Evolutionary conservation across 1,284 basidiomycete genomes (phyloP), one percentile per base, ranked within the genome.

Genomic region (Lentinula novae-zelandiae): DNA sequence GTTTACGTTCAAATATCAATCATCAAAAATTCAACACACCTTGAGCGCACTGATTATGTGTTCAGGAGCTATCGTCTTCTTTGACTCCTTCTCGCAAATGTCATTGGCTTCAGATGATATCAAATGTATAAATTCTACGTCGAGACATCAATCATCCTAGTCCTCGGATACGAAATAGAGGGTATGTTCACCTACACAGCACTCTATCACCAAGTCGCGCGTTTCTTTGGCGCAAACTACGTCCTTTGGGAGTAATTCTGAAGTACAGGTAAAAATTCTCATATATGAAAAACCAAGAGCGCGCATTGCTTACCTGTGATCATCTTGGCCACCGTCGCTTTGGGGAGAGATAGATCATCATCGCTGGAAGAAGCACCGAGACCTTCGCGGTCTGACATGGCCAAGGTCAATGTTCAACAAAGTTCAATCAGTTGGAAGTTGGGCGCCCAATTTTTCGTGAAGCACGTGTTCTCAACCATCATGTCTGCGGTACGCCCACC

Each of bases 1-100:
- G 38, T 44, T 57, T 27, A 56, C 57, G 38, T 48, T 50, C 34
- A 60, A 46, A 33, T 13, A 58, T 44, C 55, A 42, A n/a, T 51
- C 33, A 44, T 59, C 22, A 8, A 34, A 40, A n/a, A n/a, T 34
- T n/a, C 39, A 42, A 65, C 82, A 53, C 62, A 94, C 95, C 79
- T 95, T 93, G 57, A 99, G 79, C 5, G 96, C 97, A 40, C 85
- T 81, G 49, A 98, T 90, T 53, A 99, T 96, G 71, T 99, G 96
- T 70, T 99, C 96, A 1, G 97, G 96, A 3, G 95, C 93, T 68
- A 99, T 99, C 0, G 96, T 99, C 81, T 99, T 99, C 80, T 98
- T 98, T n/a, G 92, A 91, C 70, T 96, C 95, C 72, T 93, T 90
- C 71, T 99, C 97, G 74, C 97, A 99, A 62, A 98, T 94, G 67